Conservation (phyloP, 441 rosid species). For the Viola pubescens region DNA sequence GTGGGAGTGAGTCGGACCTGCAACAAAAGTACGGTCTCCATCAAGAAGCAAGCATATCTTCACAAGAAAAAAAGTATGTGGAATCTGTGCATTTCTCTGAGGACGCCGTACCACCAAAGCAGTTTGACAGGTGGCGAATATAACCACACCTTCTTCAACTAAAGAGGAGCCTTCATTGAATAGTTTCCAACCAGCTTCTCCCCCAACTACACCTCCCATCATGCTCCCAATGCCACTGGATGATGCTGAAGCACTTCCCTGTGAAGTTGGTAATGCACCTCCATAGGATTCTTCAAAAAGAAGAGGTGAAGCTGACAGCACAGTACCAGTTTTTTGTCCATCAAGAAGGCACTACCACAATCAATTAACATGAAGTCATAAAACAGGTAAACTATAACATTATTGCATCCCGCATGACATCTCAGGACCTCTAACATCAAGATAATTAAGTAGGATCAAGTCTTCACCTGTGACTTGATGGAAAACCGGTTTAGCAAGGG, state of each 20-base stretch:
- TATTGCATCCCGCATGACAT: slow-evolving; percentile 6
- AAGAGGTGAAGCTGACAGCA: slow-evolving; percentile 82
- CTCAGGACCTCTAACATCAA: too few relatives aligned
- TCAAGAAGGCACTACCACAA: slow-evolving; percentile 81
- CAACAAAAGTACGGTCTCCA: slow-evolving; percentile 20
- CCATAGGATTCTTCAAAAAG: slow-evolving; percentile 65
- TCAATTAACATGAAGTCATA: slow-evolving; percentile 25
- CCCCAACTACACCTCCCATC: slow-evolving; percentile 99
- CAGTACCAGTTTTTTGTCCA: slow-evolving; percentile 83
- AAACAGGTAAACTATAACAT: slow-evolving; percentile 17
- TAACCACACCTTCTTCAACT: slow-evolving; percentile 95
- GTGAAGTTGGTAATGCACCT: slow-evolving; percentile 47
- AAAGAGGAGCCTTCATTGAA: slow-evolving; percentile 81
- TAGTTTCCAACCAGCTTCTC: slow-evolving; percentile 92
- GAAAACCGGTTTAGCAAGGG: slow-evolving; percentile 79
- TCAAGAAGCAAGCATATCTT: slow-evolving; percentile 27
- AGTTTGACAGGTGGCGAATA: slow-evolving; percentile 93
- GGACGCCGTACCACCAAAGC: slow-evolving; percentile 91
- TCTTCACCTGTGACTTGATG: slow-evolving; percentile 70
- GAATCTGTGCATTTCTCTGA: slow-evolving; percentile 38
- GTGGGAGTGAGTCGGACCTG: slow-evolving; percentile 87
- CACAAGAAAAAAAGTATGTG: slow-evolving; percentile 32
- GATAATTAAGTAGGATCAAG: slow-evolving; percentile 8
- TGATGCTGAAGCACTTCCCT: slow-evolving; percentile 52
- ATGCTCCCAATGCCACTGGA: slow-evolving; percentile 84